Evolutionary conservation across 257 asterid genomes (phyloP).

Genomic region (Solanum virginianum): DNA sequence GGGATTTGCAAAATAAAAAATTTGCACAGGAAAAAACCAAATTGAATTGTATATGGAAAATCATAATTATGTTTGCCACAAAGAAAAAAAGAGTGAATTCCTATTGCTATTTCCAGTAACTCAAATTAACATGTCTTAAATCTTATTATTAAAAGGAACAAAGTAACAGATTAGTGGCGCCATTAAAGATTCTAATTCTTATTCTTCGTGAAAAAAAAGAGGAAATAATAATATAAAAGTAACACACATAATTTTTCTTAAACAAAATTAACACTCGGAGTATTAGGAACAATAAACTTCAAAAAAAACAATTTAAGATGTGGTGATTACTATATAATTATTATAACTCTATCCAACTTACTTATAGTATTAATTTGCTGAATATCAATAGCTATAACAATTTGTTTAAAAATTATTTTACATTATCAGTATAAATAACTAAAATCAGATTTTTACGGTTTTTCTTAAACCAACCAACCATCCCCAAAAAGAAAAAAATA

Average conservation of each 20-base stretch:
- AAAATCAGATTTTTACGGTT: neutral
- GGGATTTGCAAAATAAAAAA: neutral
- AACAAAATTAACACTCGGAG: neutral
- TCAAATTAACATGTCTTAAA: neutral
- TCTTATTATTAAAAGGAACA: neutral
- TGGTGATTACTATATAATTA: too few relatives aligned
- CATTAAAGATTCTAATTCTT: neutral
- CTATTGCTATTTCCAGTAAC: neutral
- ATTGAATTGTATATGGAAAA: neutral
- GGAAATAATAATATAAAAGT: too few relatives aligned
- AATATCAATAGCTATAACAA: neutral
- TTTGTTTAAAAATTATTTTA: neutral
- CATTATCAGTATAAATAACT: neutral
- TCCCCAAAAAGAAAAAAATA: neutral
- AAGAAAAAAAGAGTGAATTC: neutral
- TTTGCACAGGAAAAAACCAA: neutral
- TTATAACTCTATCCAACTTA: neutral
- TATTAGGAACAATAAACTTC: neutral
- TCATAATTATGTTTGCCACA: slow-evolving; percentile 1
- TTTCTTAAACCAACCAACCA: neutral
- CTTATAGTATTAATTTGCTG: neutral
- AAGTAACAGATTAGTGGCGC: neutral
- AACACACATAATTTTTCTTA: too few relatives aligned
- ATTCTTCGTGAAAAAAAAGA: neutral
- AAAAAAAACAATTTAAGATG: neutral